These are phyloP conservation scores for Blastobotrys apis DNA, from an alignment of 1,139 yeast species.

Conservation along the genomic window DNA sequence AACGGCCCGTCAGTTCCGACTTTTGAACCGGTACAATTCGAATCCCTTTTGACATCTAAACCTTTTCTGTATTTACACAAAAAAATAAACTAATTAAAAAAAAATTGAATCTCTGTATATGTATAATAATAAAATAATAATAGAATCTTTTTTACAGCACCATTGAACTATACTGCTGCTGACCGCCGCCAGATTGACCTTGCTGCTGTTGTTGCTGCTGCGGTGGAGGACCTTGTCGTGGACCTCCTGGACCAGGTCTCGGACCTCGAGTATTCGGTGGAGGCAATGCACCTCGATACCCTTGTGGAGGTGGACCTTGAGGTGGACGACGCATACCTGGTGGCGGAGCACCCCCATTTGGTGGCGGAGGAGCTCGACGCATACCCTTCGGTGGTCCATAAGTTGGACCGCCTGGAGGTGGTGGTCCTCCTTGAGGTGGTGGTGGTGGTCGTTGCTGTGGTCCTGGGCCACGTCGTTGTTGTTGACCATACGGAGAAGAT, in stretches of 20 bases:
- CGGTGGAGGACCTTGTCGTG: not conserved
- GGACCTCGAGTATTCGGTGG: not conserved
- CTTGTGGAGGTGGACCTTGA: constrained; percentile 10
- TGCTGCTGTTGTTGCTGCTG: constrained; percentile 3
- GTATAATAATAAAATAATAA: constrained; percentile 7
- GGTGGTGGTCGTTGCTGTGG: constrained; percentile 3
- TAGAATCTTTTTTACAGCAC: constrained; percentile 6
- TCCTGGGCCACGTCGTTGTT: constrained; percentile 8
- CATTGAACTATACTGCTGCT: constrained; percentile 9
- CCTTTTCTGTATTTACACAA: too few species aligned
- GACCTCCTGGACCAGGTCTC: constrained; percentile 1
- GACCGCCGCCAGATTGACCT: constrained; percentile 1
- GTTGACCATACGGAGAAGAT: constrained; percentile 7
- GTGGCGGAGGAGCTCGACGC: constrained; percentile 1
- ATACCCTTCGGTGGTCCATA: not conserved
- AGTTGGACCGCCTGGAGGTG: constrained; percentile 5
- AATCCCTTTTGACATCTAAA: not conserved
- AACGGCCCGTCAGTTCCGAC: too few species aligned
- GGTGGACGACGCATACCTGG: constrained; percentile 3
- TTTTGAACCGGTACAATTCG: too few species aligned
- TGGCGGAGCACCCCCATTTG: constrained; percentile 3
- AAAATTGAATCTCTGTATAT: not conserved
- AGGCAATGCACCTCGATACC: constrained; percentile 13
- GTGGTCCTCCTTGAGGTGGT: constrained; percentile 7
- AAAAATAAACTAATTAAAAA: too few species aligned